Evolutionary conservation across 768 basidiomycete species (phyloP), one percentile per base, ranked within the genome.

Genomic region (Trametes cingulata): DNA sequence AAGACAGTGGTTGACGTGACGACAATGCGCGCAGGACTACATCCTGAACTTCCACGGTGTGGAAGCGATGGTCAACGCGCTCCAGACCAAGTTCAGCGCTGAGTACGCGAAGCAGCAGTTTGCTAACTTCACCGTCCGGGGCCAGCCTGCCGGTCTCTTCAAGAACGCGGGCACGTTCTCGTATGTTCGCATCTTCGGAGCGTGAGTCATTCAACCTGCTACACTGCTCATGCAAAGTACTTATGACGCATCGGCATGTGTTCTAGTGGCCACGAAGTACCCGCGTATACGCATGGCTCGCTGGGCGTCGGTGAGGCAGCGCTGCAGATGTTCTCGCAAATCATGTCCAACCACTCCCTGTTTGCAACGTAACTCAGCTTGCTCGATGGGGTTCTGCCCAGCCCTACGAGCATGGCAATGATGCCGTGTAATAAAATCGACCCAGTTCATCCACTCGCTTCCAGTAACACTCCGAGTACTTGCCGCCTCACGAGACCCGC

Each of bases 131-230:
- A 83, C 74, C 0, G 84, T 86, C 15, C 67, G 74, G 1, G 85
- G 85, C 0, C 74, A 79, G 56, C 57, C 69, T 2, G 73, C 85
- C 5, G 85, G 84, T 3, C 69, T 80, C 35, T 84, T 73, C 73
- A 86, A 86, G 74, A 84, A 83, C 58, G 83, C 84, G 5, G 84
- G 84, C 12, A 82, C 74, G 9, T 78, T 80, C 68, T 83, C 83
- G 8, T 85, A 85, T 61, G 67, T 85, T 14, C 76, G 84, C 10
- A 76, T 85, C 29, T 81, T 72, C 58, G 68, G 68, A 25, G 68
- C 70, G 67, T 69, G 58, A 66, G 68, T 69, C 25, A 13, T 24
- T 22, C 20, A 1, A 9, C 19, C 13, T 20, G 19, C 40, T 33
- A 6, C n/a, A n/a, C n/a, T n/a, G n/a, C n/a, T n/a, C n/a, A n/a